Evolutionary conservation across 1,139 yeast genomes (phyloP), one percentile per base, ranked within the genome.

Genomic region (Saccharomyces hybrid): DNA sequence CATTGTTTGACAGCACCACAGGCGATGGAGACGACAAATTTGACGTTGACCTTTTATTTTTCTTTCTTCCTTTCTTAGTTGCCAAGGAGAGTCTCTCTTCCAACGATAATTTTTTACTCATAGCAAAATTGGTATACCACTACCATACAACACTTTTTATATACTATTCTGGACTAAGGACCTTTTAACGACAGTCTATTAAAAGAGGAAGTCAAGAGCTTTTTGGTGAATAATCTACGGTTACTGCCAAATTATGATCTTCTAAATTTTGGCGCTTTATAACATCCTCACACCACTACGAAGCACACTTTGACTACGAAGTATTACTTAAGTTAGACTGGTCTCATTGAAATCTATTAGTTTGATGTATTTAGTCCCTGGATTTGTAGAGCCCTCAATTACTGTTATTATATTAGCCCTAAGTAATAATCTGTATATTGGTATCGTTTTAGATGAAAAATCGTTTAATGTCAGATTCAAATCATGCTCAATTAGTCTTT

Each of bases 71-170:
- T 54, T 65, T 70, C 61, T 81, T 81, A 4, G 91, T 90, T 1
- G 97, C 97, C 61, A 84, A 71, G 1, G 95, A 95, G 55, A 89
- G 74, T 59, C 97, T 74, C 64, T 89, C 96, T 65, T 88, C 91
- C 62, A 88, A 73, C 0, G 95, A 79, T 48, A 86, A 72, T 61
- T 88, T 75, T 54, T 63, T 67, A 25, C 52, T 50, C 25, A 48
- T 50, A 27, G 34, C 54, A 44, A 46, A 27, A 8, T 27, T 25
- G 23, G 11, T 20, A 46, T n/a, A 13, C 13, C n/a, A 46, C 16
- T 47, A 9, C 13, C 44, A 38, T 38, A 38, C 16, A 38, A 16
- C 5, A 11, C 13, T 38, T 11, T 8, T 5, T 38, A 9, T 38
- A 16, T 16, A 9, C 13, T 5, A 2, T 38, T 9, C 11, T 20